Evolutionary conservation across 257 asterid species (phyloP), one percentile per base, ranked within the genome.

Genomic region (Knoxia roxburghii): DNA sequence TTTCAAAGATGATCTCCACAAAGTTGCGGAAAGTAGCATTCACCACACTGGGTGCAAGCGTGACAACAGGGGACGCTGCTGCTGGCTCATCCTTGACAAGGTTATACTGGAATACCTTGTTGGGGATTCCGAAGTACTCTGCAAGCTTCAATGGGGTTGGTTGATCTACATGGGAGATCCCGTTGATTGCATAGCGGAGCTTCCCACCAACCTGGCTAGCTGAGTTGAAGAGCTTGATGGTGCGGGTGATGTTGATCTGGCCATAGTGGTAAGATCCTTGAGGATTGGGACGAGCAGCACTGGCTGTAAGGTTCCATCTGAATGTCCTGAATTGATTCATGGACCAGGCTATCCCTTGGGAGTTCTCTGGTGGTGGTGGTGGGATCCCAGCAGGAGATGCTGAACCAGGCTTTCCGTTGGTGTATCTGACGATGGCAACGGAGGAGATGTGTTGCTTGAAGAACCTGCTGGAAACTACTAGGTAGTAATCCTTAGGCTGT

Each of bases 1-100:
- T 83, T 69, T 81, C 89, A 45, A 83, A 76, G 57, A 83, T 78
- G 74, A 83, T 81, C 71, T 83, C 89, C 30, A 83, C 83, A 29
- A 81, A 83, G 55, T 78, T 79, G 66, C 82, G 75, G 69, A 59
- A 81, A 11, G 86, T 77, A 5, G 81, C 81, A 27, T 84, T 81
- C 24, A 81, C 57, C 7, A 84, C 86, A 43, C 66, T 77, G 7
- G 86, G 77, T 11, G 78, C 78, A 3, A 76, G 18, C 1, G 18
- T 39, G 12, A 49, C 21, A 17, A 33, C 55, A 7, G 32, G 64
- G 9, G 30, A 61, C 5, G 58, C 7, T 2, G 72, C 24, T 5
- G 77, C 79, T n/a, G n/a, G n/a, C 40, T 76, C 77, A 30, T 82
- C 87, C 48, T 68, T 66, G 40, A 81, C 77, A 11, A 78, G 21